Base-by-base conservation (phyloP, 345 rosid species). In the Syzygium aromaticum region DNA sequence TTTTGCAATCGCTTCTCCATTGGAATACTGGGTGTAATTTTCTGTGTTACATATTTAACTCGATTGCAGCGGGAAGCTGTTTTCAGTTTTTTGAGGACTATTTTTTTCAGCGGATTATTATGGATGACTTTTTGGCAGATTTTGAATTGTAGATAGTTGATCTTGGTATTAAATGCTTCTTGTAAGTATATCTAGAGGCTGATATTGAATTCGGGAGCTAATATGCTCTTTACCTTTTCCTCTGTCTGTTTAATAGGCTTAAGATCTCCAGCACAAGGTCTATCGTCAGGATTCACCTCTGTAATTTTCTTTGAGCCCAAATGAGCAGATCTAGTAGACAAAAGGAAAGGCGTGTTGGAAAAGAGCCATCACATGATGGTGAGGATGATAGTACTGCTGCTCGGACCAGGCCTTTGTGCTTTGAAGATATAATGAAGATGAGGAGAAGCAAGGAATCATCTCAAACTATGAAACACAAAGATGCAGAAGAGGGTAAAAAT, bases 351-450 rank as follows among this genome's bases (percentile, higher is more conserved):
- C 89, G 73, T 77, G 53, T 85, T 49, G 82, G 86, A n/a, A 64
- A 8, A 30, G 77, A 64, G 77, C 77, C 43, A 16, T 9, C 43
- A 30, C 43, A 51, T 23, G 90, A 85, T 46, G 59, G 88, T 84
- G 59, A 54, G 61, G 59, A 89, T 86, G 94, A 92, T 85, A 96
- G 95, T 86, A 93, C 96, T 87, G 93, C 98, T 89, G 99, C 99
- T 85, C 94, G 99, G 52, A 95, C 98, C 52, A 95, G 99, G 90
- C 98, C 99, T 77, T 91, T 92, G 89, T 93, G 95, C 87, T 92
- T 91, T 85, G 97, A 95, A 85, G 99, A 95, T 91, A 95, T 98
- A 88, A 93, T 95, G 96, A 86, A 85, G 27, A 94, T 90, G 86
- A 95, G 99, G 91, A 93, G 92, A 89, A 90, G 77, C 89, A 95